Evolutionary conservation across 1,139 yeast genomes (phyloP).

Genomic region (Kodamaea anthophila): DNA sequence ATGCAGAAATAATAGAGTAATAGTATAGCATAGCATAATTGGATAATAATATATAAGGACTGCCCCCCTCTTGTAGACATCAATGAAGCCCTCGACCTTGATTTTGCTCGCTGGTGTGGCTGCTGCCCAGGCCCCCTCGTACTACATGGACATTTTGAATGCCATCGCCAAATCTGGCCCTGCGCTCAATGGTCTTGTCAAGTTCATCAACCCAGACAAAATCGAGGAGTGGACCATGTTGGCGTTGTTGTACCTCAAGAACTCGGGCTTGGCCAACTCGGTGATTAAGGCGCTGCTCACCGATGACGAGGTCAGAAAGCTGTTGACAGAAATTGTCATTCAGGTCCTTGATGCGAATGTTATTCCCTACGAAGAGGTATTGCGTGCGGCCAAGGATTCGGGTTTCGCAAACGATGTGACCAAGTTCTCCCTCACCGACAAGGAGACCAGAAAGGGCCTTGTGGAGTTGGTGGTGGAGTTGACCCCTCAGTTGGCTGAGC

Average conservation of each 20-base stretch:
- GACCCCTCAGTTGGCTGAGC: constrained; percentile 20
- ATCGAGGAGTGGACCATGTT: constrained; percentile 19
- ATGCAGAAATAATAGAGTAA: constrained; percentile 1
- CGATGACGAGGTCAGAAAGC: constrained; percentile 24
- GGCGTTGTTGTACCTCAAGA: constrained; percentile 23
- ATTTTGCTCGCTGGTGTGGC: too few species aligned
- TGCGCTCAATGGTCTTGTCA: too few species aligned
- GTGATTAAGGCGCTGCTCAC: constrained; percentile 24
- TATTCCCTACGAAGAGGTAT: constrained; percentile 30
- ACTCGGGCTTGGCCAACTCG: constrained; percentile 26
- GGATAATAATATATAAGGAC: too few species aligned
- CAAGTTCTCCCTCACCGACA: constrained; percentile 22
- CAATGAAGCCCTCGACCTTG: too few species aligned
- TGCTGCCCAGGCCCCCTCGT: too few species aligned
- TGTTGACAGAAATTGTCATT: constrained; percentile 20
- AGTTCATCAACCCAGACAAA: constrained; percentile 5
- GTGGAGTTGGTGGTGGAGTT: constrained; percentile 23
- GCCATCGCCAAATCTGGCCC: too few species aligned
- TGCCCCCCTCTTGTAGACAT: too few species aligned
- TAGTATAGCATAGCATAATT: too few species aligned
- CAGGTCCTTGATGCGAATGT: constrained; percentile 25
- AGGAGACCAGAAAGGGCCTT: constrained; percentile 25
- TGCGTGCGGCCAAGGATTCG: constrained; percentile 25
- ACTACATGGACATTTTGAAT: too few species aligned
- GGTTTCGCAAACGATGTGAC: constrained; percentile 28